Conservation (phyloP, 805 yeast species). For the Metschnikowia cubensis region DNA sequence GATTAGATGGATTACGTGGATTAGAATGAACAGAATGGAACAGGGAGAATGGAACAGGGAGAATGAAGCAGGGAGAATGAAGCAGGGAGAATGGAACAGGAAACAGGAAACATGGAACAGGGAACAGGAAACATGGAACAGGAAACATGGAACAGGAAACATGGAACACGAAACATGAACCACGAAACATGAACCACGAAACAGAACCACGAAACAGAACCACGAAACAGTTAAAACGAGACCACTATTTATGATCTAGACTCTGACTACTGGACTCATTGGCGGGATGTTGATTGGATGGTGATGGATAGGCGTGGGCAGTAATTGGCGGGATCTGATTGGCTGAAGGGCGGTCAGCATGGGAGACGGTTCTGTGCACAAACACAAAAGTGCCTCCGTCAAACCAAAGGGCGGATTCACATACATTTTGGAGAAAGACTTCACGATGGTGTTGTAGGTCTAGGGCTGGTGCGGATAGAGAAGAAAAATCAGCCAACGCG, state of each 20-base stretch:
- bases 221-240: not conserved
- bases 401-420: no score
- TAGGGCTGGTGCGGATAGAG: slow-evolving; percentile 3
- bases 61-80: no score
- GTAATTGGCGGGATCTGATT: no score
- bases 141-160: no score
- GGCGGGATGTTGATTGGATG: not conserved
- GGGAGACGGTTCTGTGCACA: not conserved
- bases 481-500: slow-evolving; percentile 17
- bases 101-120: no score
- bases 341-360: not conserved
- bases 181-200: no score
- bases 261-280: not conserved
- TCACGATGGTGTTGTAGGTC: slow-evolving; percentile 6
- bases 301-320: not conserved
- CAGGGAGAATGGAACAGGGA: no score
- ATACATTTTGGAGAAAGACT: slow-evolving; percentile 12
- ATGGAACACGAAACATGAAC: no score
- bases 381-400: no score
- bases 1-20: not conserved
- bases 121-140: no score
- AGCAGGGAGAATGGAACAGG: no score
- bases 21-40: not conserved
- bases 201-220: not conserved
- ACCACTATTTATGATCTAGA: no score